Evolutionary conservation across 1,284 basidiomycete genomes (phyloP).

Genomic region (Cryptococcus amylolentus): DNA sequence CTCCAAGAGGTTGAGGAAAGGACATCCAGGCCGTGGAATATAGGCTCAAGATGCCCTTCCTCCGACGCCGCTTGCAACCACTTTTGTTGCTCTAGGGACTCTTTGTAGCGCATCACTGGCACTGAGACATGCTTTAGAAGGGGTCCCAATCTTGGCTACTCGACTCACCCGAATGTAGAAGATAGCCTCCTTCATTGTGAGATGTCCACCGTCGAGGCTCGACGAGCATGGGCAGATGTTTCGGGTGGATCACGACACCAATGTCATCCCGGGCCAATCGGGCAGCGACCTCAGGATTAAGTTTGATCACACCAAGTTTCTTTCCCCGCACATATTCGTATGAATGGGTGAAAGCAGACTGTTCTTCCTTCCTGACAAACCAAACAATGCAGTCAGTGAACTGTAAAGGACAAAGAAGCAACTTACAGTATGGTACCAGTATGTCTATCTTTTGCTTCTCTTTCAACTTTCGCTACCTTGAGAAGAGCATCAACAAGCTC

Average conservation of each 20-base stretch:
- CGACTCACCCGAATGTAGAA: constrained; percentile 66
- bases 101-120: constrained; percentile 86
- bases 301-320: constrained; percentile 83
- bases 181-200: constrained; percentile 78
- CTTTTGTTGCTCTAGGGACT: constrained; percentile 77
- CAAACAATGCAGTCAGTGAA: no score
- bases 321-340: constrained; percentile 92
- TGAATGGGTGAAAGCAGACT: constrained; percentile 86
- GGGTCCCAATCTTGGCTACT: neutral
- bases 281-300: constrained; percentile 77
- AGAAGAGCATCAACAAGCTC: constrained; percentile 80
- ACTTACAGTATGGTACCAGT: constrained; percentile 59
- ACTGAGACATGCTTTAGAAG: constrained; percentile 49
- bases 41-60: constrained; percentile 73
- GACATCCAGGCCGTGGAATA: constrained; percentile 86
- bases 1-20: constrained; percentile 88
- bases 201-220: constrained; percentile 83
- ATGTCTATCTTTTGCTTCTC: constrained; percentile 58
- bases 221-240: constrained; percentile 93
- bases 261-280: constrained; percentile 75
- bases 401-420: no score
- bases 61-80: constrained; percentile 76
- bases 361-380: constrained; percentile 63
- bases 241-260: constrained; percentile 77
- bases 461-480: constrained; percentile 73